Base-by-base conservation (phyloP, 176 grass and related monocot species). In the Coix lacrymajobi region DNA sequence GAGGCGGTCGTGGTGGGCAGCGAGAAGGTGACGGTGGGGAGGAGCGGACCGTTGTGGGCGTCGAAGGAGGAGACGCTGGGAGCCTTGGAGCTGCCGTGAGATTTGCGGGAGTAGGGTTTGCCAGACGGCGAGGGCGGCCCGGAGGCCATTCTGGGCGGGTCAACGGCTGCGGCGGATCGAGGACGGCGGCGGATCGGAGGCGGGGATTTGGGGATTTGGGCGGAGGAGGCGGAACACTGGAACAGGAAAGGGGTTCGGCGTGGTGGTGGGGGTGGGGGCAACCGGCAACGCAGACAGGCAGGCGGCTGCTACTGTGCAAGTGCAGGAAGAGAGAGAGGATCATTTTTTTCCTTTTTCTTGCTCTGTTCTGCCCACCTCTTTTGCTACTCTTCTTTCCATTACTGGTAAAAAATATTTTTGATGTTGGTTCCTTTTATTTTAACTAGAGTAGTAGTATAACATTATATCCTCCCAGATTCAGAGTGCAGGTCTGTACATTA, bases 101-200 rank as follows among this genome's bases (percentile, higher is more conserved):
- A 81, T 78, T 89, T 93, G 88, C 91, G 91, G 4, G 88, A 90
- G 84, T 85, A 86, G 11, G 80, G 44, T 83, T 93, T 93, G 75
- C 84, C 62, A 25, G 88, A 90, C 8, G 88, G 84, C 68, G 84
- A 84, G 12, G 87, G 71, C 26, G 84, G 76, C 44, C 87, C 87
- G 12, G 91, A 81, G 76, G 86, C 81, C 91, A 92, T 92, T 36
- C 12, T 76, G 24, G 67, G 72, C 46, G 69, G 80, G 87, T 83
- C 88, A 90, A 90, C 80, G 80, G 75, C 39, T 20, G 33, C 72
- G 77, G 44, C 33, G 77, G 60, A 73, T 87, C 37, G 37, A 10
- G 20, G 58, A n/a, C 84, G 67, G 39, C 81, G 85, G 78, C 84
- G 87, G 84, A 90, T 84, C 80, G 78, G 81, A 61, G 71, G 71